Evolutionary conservation across 768 basidiomycete genomes (phyloP), one percentile per base, ranked within the genome.

Genomic region (Postia placenta): DNA sequence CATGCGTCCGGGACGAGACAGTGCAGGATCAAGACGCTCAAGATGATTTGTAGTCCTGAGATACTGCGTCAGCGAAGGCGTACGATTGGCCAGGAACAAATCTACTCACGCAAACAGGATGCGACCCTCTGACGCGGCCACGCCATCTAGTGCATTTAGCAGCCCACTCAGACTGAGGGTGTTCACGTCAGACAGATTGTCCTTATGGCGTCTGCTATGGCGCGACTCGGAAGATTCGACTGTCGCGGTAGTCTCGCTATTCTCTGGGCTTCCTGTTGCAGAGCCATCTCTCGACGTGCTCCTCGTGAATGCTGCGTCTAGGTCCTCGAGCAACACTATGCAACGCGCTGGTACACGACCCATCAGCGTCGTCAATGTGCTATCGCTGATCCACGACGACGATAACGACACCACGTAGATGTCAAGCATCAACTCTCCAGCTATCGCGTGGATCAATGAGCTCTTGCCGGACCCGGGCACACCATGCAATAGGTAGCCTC

Each of bases 1-100:
- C 86, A 90, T 88, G 24, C 87, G 85, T 15, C 92, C 92, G 4
- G 92, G 90, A 46, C 92, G 84, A n/a, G 84, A 87, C 11, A 95
- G 79, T 0, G 92, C 92, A 3, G 91, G 88, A 57, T 95, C 92
- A 1, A 95, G 77, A 27, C 85, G 80, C 58, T 93, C 89, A n/a
- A 92, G 72, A 60, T 94, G 92, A 65, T 94, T 94, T 11, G 89
- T 92, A 15, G 89, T 92, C 0, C 88, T 90, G 56, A 12, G 36
- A 15, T 14, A 40, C 11, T 19, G 50, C 25, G 56, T 38, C 9
- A 48, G 47, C 30, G 47, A 20, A 49, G 15, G 51, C 15, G 40
- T 26, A 9, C 24, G 15, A 12, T 37, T 40, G 23, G 3, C 48
- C 27, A 46, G 36, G 45, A 45, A 30, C n/a, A 33, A 19, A 49